Percentiles rank a stretch among this genome's conserved stretches.
Evolutionary conservation across 305 asterid species (phyloP).

Genomic region (Petunia hybrid): DNA sequence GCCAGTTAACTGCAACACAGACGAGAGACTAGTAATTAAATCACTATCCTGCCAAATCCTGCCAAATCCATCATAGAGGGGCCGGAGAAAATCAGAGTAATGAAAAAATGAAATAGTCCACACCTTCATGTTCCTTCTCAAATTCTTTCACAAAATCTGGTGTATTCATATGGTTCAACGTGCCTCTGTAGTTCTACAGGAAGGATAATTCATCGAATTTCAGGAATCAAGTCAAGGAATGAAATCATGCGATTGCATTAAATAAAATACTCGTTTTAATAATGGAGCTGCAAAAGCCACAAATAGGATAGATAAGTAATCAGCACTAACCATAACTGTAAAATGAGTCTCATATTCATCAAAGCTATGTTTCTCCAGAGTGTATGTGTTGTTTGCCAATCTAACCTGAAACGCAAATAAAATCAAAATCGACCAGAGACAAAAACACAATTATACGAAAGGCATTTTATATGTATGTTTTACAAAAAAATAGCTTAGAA

Average conservation of each 20-base stretch:
- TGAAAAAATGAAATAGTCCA: conserved; percentile 33
- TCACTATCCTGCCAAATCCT: not conserved
- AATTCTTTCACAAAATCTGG: conserved; percentile 86
- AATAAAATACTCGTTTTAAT: conserved; percentile 5
- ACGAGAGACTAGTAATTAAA: not conserved
- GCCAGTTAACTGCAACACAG: conserved; percentile 77
- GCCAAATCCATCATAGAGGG: conserved; percentile 11
- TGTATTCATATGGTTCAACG: conserved; percentile 78
- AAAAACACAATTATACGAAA: not conserved
- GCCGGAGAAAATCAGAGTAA: conserved; percentile 24
- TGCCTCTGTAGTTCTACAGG: conserved; percentile 89
- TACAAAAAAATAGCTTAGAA: not conserved
- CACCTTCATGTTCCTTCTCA: conserved; percentile 91
- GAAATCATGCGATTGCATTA: conserved; percentile 9
- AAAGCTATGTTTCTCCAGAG: conserved; percentile 80
- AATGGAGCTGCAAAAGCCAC: not conserved
- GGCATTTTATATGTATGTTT: conserved; percentile 2
- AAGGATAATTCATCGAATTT: conserved; percentile 13
- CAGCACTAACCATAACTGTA: conserved; percentile 87
- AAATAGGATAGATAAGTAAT: not conserved
- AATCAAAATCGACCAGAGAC: conserved; percentile 31
- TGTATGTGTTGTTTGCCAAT: conserved; percentile 84
- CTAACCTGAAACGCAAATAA: conserved; percentile 65
- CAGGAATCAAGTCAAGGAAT: conserved; percentile 26
- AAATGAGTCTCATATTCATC: conserved; percentile 96